Evolutionary conservation across 2,329 filamentous ascomycete genomes (phyloP), one percentile per base, ranked within the genome.

Genomic region (Sarocladium strictum): DNA sequence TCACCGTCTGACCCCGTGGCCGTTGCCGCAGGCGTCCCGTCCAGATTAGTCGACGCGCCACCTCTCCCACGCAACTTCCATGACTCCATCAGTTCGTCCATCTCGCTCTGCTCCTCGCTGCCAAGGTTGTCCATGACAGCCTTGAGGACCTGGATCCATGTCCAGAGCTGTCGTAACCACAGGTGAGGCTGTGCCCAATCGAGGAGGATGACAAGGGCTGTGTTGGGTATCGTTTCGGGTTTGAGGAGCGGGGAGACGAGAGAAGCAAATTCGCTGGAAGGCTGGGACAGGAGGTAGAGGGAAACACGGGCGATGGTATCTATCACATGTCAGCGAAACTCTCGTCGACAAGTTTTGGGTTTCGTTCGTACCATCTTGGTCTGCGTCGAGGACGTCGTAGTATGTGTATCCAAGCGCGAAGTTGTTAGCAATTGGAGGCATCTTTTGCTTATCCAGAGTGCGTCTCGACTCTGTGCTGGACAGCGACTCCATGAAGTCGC

Each of bases 361-460:
- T n/a, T n/a, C n/a, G n/a, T n/a, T n/a, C 70, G 56, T 71, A 91
- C 89, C 89, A 77, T 97, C 93, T 69, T 96, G 91, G 67, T 97
- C 92, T 55, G 90, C 87, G 70, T 97, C 92, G 35, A 96, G 78
- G 35, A 97, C 90, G 71, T 97, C 90, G 68, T 95, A 90, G 72
- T 96, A 97, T 54, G 92, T 96, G 69, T 97, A 97, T 53, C 92
- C 92, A 57, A 97, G 74, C 11, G 92, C 92, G 70, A 96, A 96
- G 66, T 87, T 88, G 67, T 97, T 97, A 54, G 92, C 92, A 65
- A 96, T 82, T 21, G 90, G 90, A 2, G 90, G 87, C 58, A 81
- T 80, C 68, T 82, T 85, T 67, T 78, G 78, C 64, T 75, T 78
- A 69, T 80, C 83, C 61, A 75, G 72, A 59, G 71, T 76, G 61